These are phyloP conservation scores for Madurella fahalii DNA, from an alignment of 2,329 filamentous ascomycete species.

Conservation along the genomic window DNA sequence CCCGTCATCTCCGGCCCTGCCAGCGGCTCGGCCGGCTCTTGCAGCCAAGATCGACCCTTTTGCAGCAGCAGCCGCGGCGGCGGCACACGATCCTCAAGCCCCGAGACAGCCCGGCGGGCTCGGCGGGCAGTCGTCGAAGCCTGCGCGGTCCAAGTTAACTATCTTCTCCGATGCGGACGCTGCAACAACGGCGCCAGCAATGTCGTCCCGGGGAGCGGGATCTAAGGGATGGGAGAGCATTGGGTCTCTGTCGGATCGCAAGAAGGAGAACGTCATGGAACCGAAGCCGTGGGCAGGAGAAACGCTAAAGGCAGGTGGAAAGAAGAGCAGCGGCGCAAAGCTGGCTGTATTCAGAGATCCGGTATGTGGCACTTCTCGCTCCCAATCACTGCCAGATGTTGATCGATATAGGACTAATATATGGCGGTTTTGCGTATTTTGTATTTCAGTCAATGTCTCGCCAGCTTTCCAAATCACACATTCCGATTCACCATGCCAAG, in stretches of 20 bases:
- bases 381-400: slow-evolving; percentile 59
- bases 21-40: slow-evolving; percentile 75
- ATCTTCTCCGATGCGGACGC: slow-evolving; percentile 81
- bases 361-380: slow-evolving; percentile 60
- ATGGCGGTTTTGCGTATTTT: slow-evolving; percentile 35
- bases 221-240: slow-evolving; percentile 89
- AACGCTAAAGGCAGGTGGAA: slow-evolving; percentile 81
- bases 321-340: slow-evolving; percentile 71
- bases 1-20: slow-evolving; percentile 82
- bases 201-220: slow-evolving; percentile 47
- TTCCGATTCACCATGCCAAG: slow-evolving; percentile 64
- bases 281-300: slow-evolving; percentile 89
- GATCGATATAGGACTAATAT: slow-evolving; percentile 96
- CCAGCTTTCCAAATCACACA: slow-evolving; percentile 58
- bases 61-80: slow-evolving; percentile 49
- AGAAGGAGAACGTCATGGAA: slow-evolving; percentile 88
- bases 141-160: slow-evolving; percentile 74
- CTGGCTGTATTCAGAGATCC: slow-evolving; percentile 92
- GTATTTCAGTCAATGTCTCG: slow-evolving; percentile 54
- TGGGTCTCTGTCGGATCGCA: slow-evolving; percentile 77
- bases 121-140: slow-evolving; percentile 49
- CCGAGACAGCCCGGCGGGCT: slow-evolving; percentile 47
- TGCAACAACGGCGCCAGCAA: slow-evolving; percentile 49
- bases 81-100: slow-evolving; percentile 61
- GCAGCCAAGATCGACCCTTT: slow-evolving; percentile 86